Percentiles rank a stretch among this genome's conserved stretches.
These are phyloP conservation scores for Beauveria rudraprayagi DNA, from an alignment of 2,329 filamentous ascomycete genomes.

Conservation along the genomic window DNA sequence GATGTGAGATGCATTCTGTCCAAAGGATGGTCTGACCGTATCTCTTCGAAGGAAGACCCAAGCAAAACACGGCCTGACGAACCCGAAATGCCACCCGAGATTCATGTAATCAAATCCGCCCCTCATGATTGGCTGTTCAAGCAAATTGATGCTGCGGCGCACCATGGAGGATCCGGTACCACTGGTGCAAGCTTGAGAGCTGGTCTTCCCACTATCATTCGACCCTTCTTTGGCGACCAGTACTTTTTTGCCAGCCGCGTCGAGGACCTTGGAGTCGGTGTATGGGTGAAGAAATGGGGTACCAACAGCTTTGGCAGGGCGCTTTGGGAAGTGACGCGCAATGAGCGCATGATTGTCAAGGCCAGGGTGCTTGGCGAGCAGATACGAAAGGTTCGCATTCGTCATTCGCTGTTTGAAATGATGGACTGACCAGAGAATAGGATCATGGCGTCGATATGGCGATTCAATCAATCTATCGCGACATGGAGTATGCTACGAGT, in stretches of 20 bases:
- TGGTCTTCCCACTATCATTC: constrained; percentile 87
- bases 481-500: constrained; percentile 84
- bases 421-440: constrained; percentile 36
- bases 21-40: constrained; percentile 92
- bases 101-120: constrained; percentile 79
- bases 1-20: constrained; percentile 92
- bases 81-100: constrained; percentile 65
- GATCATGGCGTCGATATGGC: constrained; percentile 86
- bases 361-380: constrained; percentile 74
- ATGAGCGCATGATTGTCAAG: constrained; percentile 84
- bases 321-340: constrained; percentile 85
- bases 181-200: constrained; percentile 88
- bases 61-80: constrained; percentile 48
- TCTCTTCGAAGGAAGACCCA: constrained; percentile 38
- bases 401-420: not conserved
- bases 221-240: constrained; percentile 96
- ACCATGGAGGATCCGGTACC: constrained; percentile 91
- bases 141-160: constrained; percentile 87
- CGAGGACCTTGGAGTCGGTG: constrained; percentile 87
- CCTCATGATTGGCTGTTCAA: constrained; percentile 96
- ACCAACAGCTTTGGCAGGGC: constrained; percentile 78
- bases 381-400: constrained; percentile 66
- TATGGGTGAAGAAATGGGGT: constrained; percentile 82
- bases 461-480: constrained; percentile 87
- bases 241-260: constrained; percentile 90